Conservation (phyloP, 805 yeast genomes). For the Candida succiphila region DNA sequence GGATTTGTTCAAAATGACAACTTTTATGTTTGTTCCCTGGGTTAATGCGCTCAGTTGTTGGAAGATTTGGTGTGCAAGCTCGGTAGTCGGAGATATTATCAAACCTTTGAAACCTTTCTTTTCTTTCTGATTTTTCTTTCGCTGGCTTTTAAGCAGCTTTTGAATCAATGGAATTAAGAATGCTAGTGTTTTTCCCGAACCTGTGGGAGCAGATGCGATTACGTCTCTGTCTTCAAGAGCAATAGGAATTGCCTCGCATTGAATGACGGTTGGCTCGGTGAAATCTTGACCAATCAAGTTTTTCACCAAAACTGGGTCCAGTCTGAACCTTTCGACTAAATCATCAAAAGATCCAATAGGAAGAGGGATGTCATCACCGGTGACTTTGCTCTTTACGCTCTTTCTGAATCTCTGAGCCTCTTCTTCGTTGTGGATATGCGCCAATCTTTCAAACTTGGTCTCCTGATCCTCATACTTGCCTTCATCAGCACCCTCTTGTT, state of each 20-base stretch:
- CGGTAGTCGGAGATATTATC: constrained; percentile 90
- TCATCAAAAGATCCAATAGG: constrained; percentile 90
- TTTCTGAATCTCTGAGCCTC: constrained; percentile 59
- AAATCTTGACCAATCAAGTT: constrained; percentile 66
- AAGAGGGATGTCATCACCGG: constrained; percentile 81
- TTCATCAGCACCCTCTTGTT: constrained; percentile 15
- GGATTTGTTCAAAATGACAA: constrained; percentile 63
- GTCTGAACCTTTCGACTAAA: constrained; percentile 53
- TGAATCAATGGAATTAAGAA: constrained; percentile 79
- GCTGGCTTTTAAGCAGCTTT: no score
- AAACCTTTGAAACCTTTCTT: constrained; percentile 58
- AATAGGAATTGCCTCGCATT: constrained; percentile 80
- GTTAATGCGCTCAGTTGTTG: constrained; percentile 54
- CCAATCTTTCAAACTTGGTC: constrained; percentile 15
- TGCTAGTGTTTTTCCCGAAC: constrained; percentile 95
- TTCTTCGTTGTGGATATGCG: constrained; percentile 35
- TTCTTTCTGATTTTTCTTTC: constrained; percentile 16
- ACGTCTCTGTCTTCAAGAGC: constrained; percentile 63
- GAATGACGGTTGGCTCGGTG: constrained; percentile 86
- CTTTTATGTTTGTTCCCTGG: constrained; percentile 43
- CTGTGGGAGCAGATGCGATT: constrained; percentile 95
- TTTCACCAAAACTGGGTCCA: constrained; percentile 46
- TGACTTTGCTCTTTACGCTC: constrained; percentile 53
- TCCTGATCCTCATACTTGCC: constrained; percentile 25
- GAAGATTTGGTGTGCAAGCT: constrained; percentile 79